These are phyloP conservation scores for Botrytis squamosa DNA, from an alignment of 2,329 filamentous ascomycete genomes.

Conservation along the genomic window DNA sequence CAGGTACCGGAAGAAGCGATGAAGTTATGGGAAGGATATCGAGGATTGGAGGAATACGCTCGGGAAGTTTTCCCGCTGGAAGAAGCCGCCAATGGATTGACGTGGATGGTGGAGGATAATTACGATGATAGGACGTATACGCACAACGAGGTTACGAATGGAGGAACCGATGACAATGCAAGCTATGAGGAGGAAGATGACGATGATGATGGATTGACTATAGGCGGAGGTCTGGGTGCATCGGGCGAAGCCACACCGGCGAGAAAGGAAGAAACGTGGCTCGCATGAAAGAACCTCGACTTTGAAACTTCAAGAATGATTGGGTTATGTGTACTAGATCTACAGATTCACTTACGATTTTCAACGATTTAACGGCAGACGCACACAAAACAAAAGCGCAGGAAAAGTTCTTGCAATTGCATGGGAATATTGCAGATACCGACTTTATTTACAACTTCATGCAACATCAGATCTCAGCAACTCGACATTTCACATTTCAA, in stretches of 20 bases:
- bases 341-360: background rate
- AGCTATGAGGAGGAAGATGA: slow-evolving; percentile 45
- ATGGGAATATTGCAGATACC: background rate
- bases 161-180: slow-evolving; percentile 35
- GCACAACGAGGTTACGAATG: slow-evolving; percentile 32
- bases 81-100: slow-evolving; percentile 88
- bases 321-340: background rate
- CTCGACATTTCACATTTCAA: background rate
- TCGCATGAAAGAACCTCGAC: slow-evolving; percentile 30
- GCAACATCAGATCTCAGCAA: background rate
- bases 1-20: slow-evolving; percentile 73
- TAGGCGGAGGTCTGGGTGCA: slow-evolving; percentile 31
- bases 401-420: background rate
- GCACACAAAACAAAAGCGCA: background rate
- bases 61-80: slow-evolving; percentile 91
- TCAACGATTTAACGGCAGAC: background rate
- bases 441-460: background rate
- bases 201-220: slow-evolving; percentile 46
- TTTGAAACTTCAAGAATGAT: background rate
- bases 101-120: slow-evolving; percentile 75
- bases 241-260: slow-evolving; percentile 34
- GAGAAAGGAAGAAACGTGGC: slow-evolving; percentile 38
- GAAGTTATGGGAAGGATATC: slow-evolving; percentile 85
- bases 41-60: slow-evolving; percentile 91
- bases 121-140: slow-evolving; percentile 30